Percentiles rank a stretch among this genome's conserved stretches.
Evolutionary conservation across 2,329 filamentous ascomycete species (phyloP).

Genomic region (Cercospora zeae-maydis): DNA sequence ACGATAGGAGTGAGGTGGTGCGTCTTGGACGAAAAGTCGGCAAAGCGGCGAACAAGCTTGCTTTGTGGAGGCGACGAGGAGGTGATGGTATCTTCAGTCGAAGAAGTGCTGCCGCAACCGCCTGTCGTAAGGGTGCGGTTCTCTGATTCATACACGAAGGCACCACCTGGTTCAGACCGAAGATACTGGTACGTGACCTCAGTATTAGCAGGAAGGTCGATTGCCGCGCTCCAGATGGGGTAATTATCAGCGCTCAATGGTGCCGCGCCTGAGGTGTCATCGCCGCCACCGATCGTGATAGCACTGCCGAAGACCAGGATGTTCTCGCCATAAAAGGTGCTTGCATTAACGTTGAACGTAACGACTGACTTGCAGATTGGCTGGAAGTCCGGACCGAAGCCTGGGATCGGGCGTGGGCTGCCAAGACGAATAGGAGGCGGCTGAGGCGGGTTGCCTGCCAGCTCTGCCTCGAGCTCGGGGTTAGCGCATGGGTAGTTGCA

Average conservation of each 20-base stretch:
- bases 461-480: constrained; percentile 37
- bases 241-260: constrained; percentile 33
- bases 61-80: constrained; percentile 29
- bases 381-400: constrained; percentile 66
- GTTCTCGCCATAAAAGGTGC: constrained; percentile 37
- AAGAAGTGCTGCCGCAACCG: constrained; percentile 29
- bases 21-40: constrained; percentile 12
- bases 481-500: constrained; percentile 40
- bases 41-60: constrained; percentile 26
- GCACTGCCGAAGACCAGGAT: constrained; percentile 35
- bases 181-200: constrained; percentile 35
- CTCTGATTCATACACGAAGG: constrained; percentile 32
- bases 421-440: constrained; percentile 59
- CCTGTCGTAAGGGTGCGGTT: constrained; percentile 36
- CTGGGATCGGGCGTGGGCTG: constrained; percentile 62
- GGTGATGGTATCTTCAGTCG: constrained; percentile 32
- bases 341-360: constrained; percentile 36
- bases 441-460: constrained; percentile 54
- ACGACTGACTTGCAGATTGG: constrained; percentile 43
- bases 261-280: constrained; percentile 30
- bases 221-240: constrained; percentile 35
- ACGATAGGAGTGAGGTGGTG: constrained; percentile 15
- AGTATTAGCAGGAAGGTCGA: constrained; percentile 35
- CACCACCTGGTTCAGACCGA: constrained; percentile 33
- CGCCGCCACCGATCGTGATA: constrained; percentile 31